Base-by-base conservation (phyloP, 2,329 filamentous ascomycete genomes). In the Penicillium sp. region DNA sequence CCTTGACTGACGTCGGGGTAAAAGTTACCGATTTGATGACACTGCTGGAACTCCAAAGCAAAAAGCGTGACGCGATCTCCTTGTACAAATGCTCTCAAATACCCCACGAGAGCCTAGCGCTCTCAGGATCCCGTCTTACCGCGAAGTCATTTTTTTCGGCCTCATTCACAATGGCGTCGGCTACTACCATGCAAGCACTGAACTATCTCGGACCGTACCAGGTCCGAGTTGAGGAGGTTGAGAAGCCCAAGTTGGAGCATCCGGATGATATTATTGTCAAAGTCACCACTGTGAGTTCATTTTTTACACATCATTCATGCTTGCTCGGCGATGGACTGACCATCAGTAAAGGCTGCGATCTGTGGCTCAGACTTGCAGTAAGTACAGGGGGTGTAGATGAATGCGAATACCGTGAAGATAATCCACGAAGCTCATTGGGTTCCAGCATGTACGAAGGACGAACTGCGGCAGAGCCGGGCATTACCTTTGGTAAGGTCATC, bases 221-320 rank as follows among this genome's bases (percentile, higher is more conserved):
- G 73, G 86, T 89, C 63, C 83, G 83, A n/a, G 83, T 90, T 54
- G 83, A 87, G 68, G 84, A 89, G 26, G 82, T 88, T 8, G 81
- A 84, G 28, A 71, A 81, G 50, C 88, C 88, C 0, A 83, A 81
- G 70, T 79, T 90, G 24, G 78, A 88, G 70, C 87, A 89, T 74
- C 86, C 87, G 2, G 86, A 89, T 75, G 87, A 89, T 77, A 82
- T 83, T 37, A 86, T 89, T 62, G 84, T 89, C 73, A 89, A 88
- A 69, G 85, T 89, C 38, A 89, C 87, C 0, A 90, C 86, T 7
- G 84, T 86, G 55, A 79, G 84, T 24, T 24, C 10, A 77, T 75
- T 68, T 65, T 58, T 8, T 5, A 40, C 37, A n/a, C 17, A 7
- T 37, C 57, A 26, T 12, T 26, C 49, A 55, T 35, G 17, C 4